Base-by-base conservation (phyloP, 2,329 filamentous ascomycete species). In the Ascochyta fabae region DNA sequence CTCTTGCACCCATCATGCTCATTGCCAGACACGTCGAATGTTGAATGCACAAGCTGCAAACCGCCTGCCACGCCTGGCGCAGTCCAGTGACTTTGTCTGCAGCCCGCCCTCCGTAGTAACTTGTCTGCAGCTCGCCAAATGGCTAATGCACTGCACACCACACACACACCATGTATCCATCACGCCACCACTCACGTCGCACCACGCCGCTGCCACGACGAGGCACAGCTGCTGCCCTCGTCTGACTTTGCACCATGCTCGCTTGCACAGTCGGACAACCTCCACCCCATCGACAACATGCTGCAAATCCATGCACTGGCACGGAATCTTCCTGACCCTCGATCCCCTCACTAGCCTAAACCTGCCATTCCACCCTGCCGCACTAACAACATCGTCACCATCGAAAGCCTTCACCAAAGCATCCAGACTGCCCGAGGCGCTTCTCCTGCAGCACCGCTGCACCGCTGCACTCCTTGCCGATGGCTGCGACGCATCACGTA, bases 111-210 rank as follows among this genome's bases (percentile, higher is more conserved):
- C 24, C 44, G 60, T 58, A 56, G 54, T 59, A 44, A 51, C n/a
- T 27, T 22, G 16, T 56, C 46, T 61, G 56, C 58, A 56, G 55
- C 48, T 13, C 42, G 53, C 48, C 40, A 53, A 29, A 38, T 42
- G 40, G 48, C 59, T 53, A 52, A 57, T 53, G 50, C 51, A 52
- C 35, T 56, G 51, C 55, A 48, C 48, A 47, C 51, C 43, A 49
- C 51, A 16, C 38, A 27, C 33, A 29, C 27, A 31, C 29, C 29
- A 29, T 29, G 27, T 29, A 29, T 29, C 29, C 53, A 41, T 61
- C 45, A 48, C 47, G 45, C 44, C 56, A 48, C 55, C 47, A 38
- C 40, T 45, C 50, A 43, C 22, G 26, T 55, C 44, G 48, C 49
- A 58, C 49, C 3, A 48, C 47, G 40, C 50, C 41, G 48, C 35